Evolutionary conservation across 306 rosid genomes (phyloP).

Genomic region (Parietaria judaica): DNA sequence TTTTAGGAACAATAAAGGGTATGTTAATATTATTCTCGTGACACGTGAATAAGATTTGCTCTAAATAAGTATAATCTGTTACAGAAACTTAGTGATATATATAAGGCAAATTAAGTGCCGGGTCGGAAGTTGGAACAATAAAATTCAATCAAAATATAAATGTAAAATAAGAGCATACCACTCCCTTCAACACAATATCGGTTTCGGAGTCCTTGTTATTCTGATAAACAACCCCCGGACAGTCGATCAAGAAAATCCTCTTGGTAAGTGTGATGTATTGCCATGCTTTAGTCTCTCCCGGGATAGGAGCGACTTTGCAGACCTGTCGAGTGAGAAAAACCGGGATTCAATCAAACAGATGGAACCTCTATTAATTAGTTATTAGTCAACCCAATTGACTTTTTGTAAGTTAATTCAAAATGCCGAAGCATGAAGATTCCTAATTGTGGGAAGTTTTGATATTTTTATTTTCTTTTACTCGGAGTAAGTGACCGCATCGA

Average conservation of each 20-base stretch:
- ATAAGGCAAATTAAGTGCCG: no score
- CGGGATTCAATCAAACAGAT: neutral
- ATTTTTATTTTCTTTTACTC: no score
- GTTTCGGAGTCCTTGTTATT: conserved; percentile 76
- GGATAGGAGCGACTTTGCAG: conserved; percentile 98
- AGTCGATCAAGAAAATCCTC: conserved; percentile 88
- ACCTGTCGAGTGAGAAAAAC: conserved; percentile 42
- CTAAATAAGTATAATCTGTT: no score
- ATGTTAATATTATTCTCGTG: neutral
- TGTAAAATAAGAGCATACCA: conserved; percentile 43
- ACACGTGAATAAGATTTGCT: neutral
- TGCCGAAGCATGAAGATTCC: neutral
- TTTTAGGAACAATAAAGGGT: conserved; percentile 7
- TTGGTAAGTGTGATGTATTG: conserved; percentile 91
- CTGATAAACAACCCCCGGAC: conserved; percentile 93
- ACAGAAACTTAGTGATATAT: neutral
- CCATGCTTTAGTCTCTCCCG: conserved; percentile 97
- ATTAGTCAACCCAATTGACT: no score
- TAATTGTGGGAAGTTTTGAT: neutral
- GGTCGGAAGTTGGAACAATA: no score
- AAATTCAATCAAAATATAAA: no score
- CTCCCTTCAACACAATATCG: conserved; percentile 82
- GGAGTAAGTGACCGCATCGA: neutral
- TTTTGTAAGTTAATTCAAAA: neutral
- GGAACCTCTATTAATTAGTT: no score